Conservation (phyloP, 345 rosid species). For the Eucalyptus fibrosa region DNA sequence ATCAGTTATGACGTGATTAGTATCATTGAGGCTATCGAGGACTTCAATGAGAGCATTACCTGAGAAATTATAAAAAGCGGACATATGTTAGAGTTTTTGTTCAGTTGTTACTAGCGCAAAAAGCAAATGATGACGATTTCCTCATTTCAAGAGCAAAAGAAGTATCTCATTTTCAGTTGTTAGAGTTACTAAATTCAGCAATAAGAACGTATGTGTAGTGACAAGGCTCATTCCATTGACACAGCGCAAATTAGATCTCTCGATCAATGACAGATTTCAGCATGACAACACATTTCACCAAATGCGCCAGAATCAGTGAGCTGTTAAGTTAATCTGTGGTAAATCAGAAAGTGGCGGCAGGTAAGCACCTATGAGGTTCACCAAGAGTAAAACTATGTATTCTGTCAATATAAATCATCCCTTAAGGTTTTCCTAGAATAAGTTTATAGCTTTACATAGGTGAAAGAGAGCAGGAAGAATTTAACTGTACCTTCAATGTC, state of each 20-base stretch:
- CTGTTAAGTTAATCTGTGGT: not conserved
- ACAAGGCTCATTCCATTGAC: not conserved
- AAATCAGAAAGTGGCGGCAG: not conserved
- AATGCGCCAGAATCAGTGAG: not conserved
- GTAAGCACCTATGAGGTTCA: not conserved
- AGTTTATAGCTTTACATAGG: not conserved
- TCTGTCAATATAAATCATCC: not conserved
- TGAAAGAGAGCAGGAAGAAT: not conserved
- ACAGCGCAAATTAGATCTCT: not conserved
- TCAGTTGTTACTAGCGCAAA: not conserved
- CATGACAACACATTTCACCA: not conserved
- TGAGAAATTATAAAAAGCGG: not conserved
- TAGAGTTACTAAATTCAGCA: not conserved
- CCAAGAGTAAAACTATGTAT: not conserved
- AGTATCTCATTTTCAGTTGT: not conserved
- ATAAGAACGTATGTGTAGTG: not conserved
- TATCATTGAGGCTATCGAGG: conserved; percentile 41
- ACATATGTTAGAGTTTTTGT: not conserved
- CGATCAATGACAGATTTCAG: not conserved
- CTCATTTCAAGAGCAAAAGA: not conserved
- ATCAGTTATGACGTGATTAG: conserved; percentile 23
- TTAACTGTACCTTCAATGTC: conserved; percentile 54
- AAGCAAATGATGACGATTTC: not conserved
- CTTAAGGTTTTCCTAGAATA: not conserved
- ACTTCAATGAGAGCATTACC: conserved; percentile 61